These are phyloP conservation scores for Russula sp. DNA, from an alignment of 768 basidiomycete species.

Conservation along the genomic window DNA sequence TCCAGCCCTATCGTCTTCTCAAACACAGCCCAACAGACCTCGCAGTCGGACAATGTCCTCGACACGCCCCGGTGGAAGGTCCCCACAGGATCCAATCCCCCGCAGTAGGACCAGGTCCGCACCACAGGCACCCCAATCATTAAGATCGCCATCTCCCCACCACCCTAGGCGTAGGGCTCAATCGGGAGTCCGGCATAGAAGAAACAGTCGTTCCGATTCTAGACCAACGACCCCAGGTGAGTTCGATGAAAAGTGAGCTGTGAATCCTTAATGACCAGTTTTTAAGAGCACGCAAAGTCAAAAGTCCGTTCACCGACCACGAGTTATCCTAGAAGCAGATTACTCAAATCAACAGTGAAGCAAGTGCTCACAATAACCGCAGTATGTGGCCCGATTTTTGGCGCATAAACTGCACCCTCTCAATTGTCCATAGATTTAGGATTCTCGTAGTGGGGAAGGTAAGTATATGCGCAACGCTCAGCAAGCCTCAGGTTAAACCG, in stretches of 20 bases:
- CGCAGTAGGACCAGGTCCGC: no score
- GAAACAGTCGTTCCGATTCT: no score
- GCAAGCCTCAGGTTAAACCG: not conserved
- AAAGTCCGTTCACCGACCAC: not conserved
- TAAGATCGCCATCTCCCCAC: no score
- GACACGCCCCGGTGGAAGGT: no score
- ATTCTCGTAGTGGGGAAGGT: conserved; percentile 13
- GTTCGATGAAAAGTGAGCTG: not conserved
- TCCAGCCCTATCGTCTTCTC: not conserved
- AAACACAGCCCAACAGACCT: no score
- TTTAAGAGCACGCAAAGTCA: not conserved
- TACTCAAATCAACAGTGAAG: not conserved
- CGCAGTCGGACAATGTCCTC: no score
- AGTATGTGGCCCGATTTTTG: not conserved
- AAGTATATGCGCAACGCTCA: not conserved
- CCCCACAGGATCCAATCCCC: no score
- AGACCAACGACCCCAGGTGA: not conserved
- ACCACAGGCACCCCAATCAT: no score
- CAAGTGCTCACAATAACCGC: not conserved
- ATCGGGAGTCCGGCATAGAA: no score
- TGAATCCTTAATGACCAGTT: not conserved
- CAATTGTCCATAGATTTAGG: not conserved
- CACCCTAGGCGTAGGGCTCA: no score
- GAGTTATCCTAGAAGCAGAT: not conserved
- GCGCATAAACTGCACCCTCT: not conserved